A percentile compares a stretch with the other conserved stretches of the same genome.
phyloP scores from a whole-genome alignment of 805 yeast species.

The Monosporozyma servazzii region DNA sequence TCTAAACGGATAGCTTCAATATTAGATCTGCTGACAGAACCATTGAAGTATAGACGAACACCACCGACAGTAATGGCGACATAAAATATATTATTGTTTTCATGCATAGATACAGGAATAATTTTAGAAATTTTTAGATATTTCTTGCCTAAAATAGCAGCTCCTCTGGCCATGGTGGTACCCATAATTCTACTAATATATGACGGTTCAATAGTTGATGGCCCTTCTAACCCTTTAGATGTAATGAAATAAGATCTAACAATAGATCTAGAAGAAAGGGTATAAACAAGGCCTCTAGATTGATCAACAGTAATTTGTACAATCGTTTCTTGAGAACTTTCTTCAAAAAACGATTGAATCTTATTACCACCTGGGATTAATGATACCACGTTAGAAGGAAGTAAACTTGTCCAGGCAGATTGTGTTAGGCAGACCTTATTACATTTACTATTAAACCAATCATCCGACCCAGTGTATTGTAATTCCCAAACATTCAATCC shows the following conservation, averaged over 20 bases:
- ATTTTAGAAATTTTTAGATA: slow-evolving; percentile 48
- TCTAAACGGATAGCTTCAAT: slow-evolving; percentile 37
- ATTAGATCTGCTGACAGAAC: slow-evolving; percentile 29
- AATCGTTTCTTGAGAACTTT: slow-evolving; percentile 46
- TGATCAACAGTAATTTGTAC: slow-evolving; percentile 63
- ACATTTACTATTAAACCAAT: slow-evolving; percentile 80
- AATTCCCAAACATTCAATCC: slow-evolving; percentile 81
- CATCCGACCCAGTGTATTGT: slow-evolving; percentile 70
- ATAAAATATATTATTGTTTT: slow-evolving; percentile 60
- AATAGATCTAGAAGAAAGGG: slow-evolving; percentile 74
- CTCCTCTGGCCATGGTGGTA: slow-evolving; percentile 39
- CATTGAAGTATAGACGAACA: slow-evolving; percentile 57
- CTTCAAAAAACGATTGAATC: slow-evolving; percentile 31
- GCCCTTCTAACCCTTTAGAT: slow-evolving; percentile 35
- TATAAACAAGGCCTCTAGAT: slow-evolving; percentile 65
- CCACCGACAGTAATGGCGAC: slow-evolving; percentile 78
- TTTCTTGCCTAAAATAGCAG: slow-evolving; percentile 48
- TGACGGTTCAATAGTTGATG: slow-evolving; percentile 30
- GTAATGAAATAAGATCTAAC: slow-evolving; percentile 62
- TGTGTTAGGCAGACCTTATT: slow-evolving; percentile 76
- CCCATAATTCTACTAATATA: slow-evolving; percentile 33
- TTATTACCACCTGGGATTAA: slow-evolving; percentile 31
- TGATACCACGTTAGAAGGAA: slow-evolving; percentile 35
- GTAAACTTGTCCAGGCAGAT: slow-evolving; percentile 44
- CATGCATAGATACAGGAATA: slow-evolving; percentile 37